Evolutionary conservation across 2,329 filamentous ascomycete genomes (phyloP), one percentile per base, ranked within the genome.

Genomic region (Fusarium euwallaceae): DNA sequence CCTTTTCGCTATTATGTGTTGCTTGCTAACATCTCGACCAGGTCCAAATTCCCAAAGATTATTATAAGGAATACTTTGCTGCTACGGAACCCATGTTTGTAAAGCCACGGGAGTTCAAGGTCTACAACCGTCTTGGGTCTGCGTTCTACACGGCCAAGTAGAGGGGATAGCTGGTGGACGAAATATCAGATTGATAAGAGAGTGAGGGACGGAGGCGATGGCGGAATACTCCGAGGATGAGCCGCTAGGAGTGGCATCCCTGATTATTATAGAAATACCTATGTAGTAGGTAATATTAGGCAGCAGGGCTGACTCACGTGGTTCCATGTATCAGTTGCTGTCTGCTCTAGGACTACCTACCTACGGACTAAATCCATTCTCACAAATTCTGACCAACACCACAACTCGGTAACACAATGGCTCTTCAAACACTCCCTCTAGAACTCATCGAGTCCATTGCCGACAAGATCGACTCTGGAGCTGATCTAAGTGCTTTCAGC

Each of bases 371-470:
- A 29, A 29, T 29, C 29, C 29, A 29, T 29, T 29, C 29, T 29
- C 29, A 29, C 29, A 29, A 12, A 20, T 43, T 43, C 20, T 48
- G 12, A 24, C 20, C 6, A 24, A 16, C 12, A 48, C 5, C 11
- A 24, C 41, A 6, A 43, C n/a, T 22, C 8, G 43, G 20, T 5
- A n/a, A 24, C 4, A 4, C 20, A 9, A 73, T 73, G 71, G 9
- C 27, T 5, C 27, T 67, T 3, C 29, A 58, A 22, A 17, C 20
- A 14, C 20, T 73, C 1, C 61, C 66, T 2, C 60, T 70, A 5
- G 70, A 73, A 9, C 22, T 73, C 4, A 36, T 73, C 3, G 43
- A 67, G 6, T 11, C 24, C 3, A 53, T 73, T 8, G 34, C 60
- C 1, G 24, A 29, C 12, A 6, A 64, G 8, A 12, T 73, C 1